phyloP scores from a whole-genome alignment of 208 protist species.

The Porcisia hertigi region DNA sequence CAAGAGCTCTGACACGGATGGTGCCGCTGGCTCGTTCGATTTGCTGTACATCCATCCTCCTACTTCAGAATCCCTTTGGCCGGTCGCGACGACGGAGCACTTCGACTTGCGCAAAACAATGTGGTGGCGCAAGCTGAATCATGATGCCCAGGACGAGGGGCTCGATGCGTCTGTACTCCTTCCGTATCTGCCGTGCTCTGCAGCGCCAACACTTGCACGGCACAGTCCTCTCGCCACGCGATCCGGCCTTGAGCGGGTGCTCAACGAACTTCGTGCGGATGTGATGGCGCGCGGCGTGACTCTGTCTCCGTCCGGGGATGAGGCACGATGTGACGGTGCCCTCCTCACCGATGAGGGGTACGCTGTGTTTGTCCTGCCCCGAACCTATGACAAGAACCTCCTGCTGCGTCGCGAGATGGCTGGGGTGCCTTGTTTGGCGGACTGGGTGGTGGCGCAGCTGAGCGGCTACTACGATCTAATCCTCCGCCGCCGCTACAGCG shows the following conservation, averaged over 20 bases:
- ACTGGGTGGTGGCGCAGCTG: constrained; percentile 50
- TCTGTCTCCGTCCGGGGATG: neutral
- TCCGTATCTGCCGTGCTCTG: constrained; percentile 24
- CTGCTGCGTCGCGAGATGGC: neutral
- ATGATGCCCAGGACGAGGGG: constrained; percentile 6
- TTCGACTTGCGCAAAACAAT: constrained; percentile 10
- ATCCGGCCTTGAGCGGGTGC: constrained; percentile 16
- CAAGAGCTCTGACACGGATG: neutral
- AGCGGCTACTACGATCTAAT: constrained; percentile 70
- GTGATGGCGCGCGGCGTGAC: constrained; percentile 17
- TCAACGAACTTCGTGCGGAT: constrained; percentile 21
- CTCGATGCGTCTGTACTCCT: constrained; percentile 14
- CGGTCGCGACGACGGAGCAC: constrained; percentile 7
- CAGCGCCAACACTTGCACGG: neutral
- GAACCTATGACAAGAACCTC: constrained; percentile 33
- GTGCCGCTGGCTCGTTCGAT: constrained; percentile 15
- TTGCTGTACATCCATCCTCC: constrained; percentile 32
- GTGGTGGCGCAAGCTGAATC: constrained; percentile 25
- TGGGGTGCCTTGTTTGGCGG: constrained; percentile 19
- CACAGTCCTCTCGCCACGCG: constrained; percentile 20
- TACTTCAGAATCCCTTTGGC: constrained; percentile 5
- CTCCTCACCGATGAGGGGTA: constrained; percentile 35
- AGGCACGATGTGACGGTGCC: constrained; percentile 4
- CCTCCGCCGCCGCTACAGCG: constrained; percentile 40
- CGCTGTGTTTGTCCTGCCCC: constrained; percentile 63